Evolutionary conservation across 306 rosid species (phyloP).

Genomic region (Pterocarpus santalinus): DNA sequence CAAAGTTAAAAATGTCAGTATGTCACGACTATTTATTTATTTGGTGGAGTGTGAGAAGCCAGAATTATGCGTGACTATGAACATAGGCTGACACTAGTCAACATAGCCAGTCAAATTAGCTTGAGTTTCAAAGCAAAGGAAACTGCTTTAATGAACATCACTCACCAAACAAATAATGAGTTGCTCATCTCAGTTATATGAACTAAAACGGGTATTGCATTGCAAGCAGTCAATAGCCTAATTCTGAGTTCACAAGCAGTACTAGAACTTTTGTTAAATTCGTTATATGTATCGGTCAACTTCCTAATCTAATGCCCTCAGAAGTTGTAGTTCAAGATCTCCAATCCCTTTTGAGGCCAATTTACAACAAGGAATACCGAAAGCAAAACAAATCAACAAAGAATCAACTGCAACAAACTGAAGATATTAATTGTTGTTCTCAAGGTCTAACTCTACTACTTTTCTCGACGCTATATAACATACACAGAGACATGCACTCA

Average conservation of each 20-base stretch:
- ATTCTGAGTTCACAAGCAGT: not conserved
- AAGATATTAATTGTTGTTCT: not conserved
- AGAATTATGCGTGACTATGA: not conserved
- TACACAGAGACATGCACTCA: not conserved
- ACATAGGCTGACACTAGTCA: not conserved
- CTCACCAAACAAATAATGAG: not conserved
- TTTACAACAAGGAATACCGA: not conserved
- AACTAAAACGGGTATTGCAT: not conserved
- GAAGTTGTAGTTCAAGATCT: not conserved
- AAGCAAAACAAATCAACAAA: not conserved
- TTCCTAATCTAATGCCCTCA: not conserved
- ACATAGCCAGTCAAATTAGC: not conserved
- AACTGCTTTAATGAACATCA: conserved; percentile 3
- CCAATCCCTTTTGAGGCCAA: not conserved
- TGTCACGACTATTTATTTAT: too few species aligned
- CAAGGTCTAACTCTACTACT: not conserved
- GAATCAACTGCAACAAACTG: not conserved
- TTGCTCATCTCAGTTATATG: not conserved
- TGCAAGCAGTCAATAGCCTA: not conserved
- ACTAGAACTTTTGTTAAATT: not conserved
- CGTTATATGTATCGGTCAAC: not conserved
- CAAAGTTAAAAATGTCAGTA: too few species aligned
- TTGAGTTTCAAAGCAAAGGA: not conserved
- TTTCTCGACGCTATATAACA: too few species aligned
- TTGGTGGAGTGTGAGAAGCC: too few species aligned